A percentile compares a stretch with the other conserved stretches of the same genome.
phyloP scores from a whole-genome alignment of 2,329 filamentous ascomycete genomes.

The Diaporthe sp. region DNA sequence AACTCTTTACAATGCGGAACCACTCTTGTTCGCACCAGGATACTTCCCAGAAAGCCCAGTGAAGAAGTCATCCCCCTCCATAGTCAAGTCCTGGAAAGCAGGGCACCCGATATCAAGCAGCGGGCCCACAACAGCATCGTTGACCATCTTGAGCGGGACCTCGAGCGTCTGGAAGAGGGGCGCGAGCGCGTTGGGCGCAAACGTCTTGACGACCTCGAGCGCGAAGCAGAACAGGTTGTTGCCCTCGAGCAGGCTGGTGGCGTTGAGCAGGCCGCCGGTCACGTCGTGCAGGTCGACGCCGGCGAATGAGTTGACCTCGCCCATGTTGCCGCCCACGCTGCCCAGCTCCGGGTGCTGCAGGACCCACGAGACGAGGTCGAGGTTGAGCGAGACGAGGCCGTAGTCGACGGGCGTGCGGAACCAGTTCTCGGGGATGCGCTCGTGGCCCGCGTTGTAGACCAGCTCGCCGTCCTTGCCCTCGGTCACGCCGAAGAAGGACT shows the following conservation, averaged over 20 bases:
- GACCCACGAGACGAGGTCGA: conserved; percentile 56
- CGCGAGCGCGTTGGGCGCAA: conserved; percentile 58
- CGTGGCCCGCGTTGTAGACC: conserved; percentile 61
- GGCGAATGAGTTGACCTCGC: conserved; percentile 46
- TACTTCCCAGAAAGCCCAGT: conserved; percentile 21
- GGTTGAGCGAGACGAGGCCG: conserved; percentile 56
- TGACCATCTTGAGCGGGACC: conserved; percentile 51
- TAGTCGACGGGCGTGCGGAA: conserved; percentile 60
- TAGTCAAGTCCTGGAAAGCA: conserved; percentile 48
- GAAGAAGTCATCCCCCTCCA: conserved; percentile 44
- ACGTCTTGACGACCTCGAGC: conserved; percentile 55
- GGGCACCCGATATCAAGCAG: conserved; percentile 49
- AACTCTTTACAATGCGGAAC: neutral
- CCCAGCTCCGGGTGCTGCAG: conserved; percentile 58
- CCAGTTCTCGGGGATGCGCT: conserved; percentile 68
- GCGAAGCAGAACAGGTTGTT: conserved; percentile 56
- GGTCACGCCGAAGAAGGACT: conserved; percentile 62
- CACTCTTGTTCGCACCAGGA: conserved; percentile 22
- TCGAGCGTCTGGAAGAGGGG: conserved; percentile 53
- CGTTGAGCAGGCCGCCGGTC: conserved; percentile 47
- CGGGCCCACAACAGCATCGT: conserved; percentile 48
- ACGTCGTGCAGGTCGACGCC: conserved; percentile 47
- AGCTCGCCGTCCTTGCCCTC: conserved; percentile 52
- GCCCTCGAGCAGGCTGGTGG: conserved; percentile 44
- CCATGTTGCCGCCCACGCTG: conserved; percentile 49